Evolutionary conservation across 2,329 filamentous ascomycete genomes (phyloP).

Genomic region (Alternaria gansuensis): DNA sequence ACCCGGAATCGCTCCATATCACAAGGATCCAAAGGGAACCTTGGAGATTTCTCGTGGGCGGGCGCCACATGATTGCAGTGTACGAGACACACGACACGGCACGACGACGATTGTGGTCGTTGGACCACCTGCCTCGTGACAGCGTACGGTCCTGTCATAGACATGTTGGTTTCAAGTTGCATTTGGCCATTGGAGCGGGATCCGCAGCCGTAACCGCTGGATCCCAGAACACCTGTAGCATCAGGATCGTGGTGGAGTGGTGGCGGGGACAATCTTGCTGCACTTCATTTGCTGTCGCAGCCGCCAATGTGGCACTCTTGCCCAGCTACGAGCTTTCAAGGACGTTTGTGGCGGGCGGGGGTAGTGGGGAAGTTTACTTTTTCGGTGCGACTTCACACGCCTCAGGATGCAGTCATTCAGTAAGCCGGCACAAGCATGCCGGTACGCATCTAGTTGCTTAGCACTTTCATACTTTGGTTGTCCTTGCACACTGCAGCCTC

Average conservation of each 20-base stretch:
- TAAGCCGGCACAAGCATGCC: background rate
- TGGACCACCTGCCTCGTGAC: background rate
- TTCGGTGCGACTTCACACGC: constrained; percentile 4
- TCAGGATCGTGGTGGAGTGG: background rate
- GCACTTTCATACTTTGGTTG: background rate
- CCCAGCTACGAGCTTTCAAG: background rate
- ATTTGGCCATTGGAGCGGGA: constrained; percentile 6
- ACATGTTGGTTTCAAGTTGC: constrained; percentile 9
- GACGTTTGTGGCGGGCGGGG: background rate
- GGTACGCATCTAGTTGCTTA: background rate
- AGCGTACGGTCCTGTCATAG: constrained; percentile 1
- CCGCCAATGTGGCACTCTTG: background rate
- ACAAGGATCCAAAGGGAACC: background rate
- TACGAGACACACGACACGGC: background rate
- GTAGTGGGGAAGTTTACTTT: background rate
- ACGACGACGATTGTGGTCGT: background rate
- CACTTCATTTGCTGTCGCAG: constrained; percentile 1
- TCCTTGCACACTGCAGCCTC: background rate
- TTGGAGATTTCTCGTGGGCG: background rate
- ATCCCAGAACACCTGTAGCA: constrained; percentile 3
- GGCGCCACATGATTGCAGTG: constrained; percentile 8
- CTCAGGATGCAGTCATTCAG: background rate
- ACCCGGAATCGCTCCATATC: constrained; percentile 3
- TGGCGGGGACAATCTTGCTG: background rate
- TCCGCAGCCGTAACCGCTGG: constrained; percentile 9